Conservation (phyloP, 495 filamentous ascomycete genomes). For the Penicillium cataractarum region DNA sequence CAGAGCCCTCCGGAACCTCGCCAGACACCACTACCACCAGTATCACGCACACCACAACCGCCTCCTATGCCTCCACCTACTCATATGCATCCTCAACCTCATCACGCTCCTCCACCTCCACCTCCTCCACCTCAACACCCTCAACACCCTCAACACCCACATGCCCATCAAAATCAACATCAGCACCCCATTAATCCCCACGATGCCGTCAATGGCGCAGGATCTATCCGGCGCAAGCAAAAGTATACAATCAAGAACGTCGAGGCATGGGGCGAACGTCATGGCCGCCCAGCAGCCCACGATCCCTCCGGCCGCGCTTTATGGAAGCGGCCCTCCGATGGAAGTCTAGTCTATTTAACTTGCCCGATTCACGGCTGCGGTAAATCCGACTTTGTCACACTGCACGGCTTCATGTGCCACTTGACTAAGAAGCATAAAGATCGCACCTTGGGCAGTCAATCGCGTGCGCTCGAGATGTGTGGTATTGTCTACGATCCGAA, state of each 20-base stretch:
- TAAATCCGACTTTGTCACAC: conserved; percentile 51
- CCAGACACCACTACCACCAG: conserved; percentile 37
- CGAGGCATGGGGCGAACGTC: conserved; percentile 53
- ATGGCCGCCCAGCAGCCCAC: conserved; percentile 50
- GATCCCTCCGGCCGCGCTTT: conserved; percentile 49
- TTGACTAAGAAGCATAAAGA: conserved; percentile 56
- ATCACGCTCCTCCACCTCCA: conserved; percentile 18
- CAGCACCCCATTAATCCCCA: conserved; percentile 37
- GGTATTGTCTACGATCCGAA: conserved; percentile 50
- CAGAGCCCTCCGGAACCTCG: conserved; percentile 53
- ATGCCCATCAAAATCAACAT: conserved; percentile 16
- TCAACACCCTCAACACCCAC: conserved; percentile 18
- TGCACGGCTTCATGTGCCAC: conserved; percentile 55
- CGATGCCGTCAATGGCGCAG: conserved; percentile 32
- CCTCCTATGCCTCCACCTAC: conserved; percentile 26
- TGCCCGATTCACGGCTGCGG: conserved; percentile 49
- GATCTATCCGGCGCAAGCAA: conserved; percentile 49
- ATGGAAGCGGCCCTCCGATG: conserved; percentile 53
- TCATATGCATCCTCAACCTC: conserved; percentile 31
- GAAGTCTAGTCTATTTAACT: conserved; percentile 50
- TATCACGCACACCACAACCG: conserved; percentile 32
- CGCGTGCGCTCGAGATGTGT: conserved; percentile 49
- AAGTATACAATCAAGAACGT: conserved; percentile 57
- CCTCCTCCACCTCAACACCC: conserved; percentile 31
- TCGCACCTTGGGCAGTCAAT: conserved; percentile 51